phyloP scores from a whole-genome alignment of 2,329 filamentous ascomycete genomes.

The Sporothrix schenckii region DNA sequence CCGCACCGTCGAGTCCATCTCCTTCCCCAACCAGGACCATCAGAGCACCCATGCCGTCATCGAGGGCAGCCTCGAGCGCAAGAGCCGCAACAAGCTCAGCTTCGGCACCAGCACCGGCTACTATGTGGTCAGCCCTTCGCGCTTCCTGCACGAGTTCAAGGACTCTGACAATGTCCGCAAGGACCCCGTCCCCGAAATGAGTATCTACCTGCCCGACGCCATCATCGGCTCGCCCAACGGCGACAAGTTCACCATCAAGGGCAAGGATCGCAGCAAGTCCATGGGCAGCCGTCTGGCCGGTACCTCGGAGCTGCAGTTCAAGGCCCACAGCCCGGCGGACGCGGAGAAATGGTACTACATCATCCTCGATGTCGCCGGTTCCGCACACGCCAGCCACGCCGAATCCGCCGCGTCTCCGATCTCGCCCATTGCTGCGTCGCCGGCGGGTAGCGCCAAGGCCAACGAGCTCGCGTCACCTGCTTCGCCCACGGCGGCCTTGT shows the following conservation, averaged over 20 bases:
- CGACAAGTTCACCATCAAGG: conserved; percentile 91
- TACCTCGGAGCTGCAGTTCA: conserved; percentile 79
- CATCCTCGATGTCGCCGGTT: conserved; percentile 64
- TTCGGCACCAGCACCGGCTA: conserved; percentile 78
- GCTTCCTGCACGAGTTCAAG: conserved; percentile 95
- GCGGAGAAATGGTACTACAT: conserved; percentile 83
- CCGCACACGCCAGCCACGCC: conserved; percentile 47
- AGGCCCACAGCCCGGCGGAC: conserved; percentile 78
- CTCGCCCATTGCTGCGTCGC: conserved; percentile 42
- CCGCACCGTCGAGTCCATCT: conserved; percentile 71
- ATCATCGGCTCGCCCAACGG: conserved; percentile 71
- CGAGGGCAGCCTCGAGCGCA: conserved; percentile 86
- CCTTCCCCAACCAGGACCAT: conserved; percentile 90
- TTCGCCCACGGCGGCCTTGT: conserved; percentile 7
- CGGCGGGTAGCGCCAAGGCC: conserved; percentile 35
- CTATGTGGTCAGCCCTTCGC: conserved; percentile 86
- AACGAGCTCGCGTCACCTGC: conserved; percentile 14
- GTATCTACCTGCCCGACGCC: conserved; percentile 90
- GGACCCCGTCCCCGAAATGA: conserved; percentile 82
- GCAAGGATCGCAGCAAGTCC: conserved; percentile 84
- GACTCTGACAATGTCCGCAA: conserved; percentile 73
- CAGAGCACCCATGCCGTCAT: conserved; percentile 77
- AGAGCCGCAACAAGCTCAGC: conserved; percentile 80
- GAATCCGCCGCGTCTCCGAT: conserved; percentile 41
- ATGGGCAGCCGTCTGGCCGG: conserved; percentile 80